Base-by-base conservation (phyloP, 495 filamentous ascomycete species). In the Trichocladium antarcticum region DNA sequence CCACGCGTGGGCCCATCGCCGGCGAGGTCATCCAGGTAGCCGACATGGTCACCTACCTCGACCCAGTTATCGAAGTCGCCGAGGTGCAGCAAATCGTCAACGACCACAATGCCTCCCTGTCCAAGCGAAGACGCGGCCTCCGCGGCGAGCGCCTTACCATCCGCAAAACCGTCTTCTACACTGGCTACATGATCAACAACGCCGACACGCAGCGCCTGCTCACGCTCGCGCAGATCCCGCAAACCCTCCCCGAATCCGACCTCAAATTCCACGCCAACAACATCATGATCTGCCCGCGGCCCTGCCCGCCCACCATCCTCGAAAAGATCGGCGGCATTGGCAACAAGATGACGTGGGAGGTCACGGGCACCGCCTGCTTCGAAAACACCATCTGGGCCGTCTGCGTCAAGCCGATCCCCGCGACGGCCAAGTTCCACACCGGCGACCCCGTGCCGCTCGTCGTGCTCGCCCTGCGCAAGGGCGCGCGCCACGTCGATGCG, bases 21-120 rank as follows among this genome's bases (percentile, higher is more conserved):
- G 75, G 82, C 31, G 88, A 96, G 63, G 89, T 97, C 20, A 77
- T 96, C 37, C 87, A 87, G 61, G 92, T 99, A 19, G 72, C 81
- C 1, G 92, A 96, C 61, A 72, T 76, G 48, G 74, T 75, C 36
- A 82, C 74, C 19, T 78, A 70, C 37, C 81, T 99, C n/a, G 83
- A 93, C 53, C 89, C 90, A 11, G 77, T 87, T 42, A 72, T 76
- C 24, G 92, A 99, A 68, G 73, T 87, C 22, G 81, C 83, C 11
- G 84, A 93, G 63, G 78, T 95, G 32, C 89, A 96, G 66, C 79
- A 81, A 39, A 81, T 95, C 72, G 83, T 97, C 67, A 90, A 95
- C 60, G 71, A 74, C 12, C 90, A 97, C 68, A 97, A 96, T 58
- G 51, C 61, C 1, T 57, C 69, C 15, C 59, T 82, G 39, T 43